Base-by-base conservation (phyloP, 768 basidiomycete species). In the Myochromella boudieri region DNA sequence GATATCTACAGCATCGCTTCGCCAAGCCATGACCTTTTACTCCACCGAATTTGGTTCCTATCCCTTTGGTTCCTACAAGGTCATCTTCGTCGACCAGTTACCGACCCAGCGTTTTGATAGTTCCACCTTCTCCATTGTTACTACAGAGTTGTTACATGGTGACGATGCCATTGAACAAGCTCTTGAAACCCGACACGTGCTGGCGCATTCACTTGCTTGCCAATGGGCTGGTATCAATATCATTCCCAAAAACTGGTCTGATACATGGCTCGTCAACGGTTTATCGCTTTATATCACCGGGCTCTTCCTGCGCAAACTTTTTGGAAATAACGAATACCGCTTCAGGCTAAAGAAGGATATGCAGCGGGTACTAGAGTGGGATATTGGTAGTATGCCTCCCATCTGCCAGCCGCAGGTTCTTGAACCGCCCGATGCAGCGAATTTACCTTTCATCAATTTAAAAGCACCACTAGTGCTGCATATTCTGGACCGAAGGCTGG, bases 141-240 rank as follows among this genome's bases (percentile, higher is more conserved):
- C 85, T 2, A 77, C 80, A 32, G 92, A 97, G 61, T 68, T 97
- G 9, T 74, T 98, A 8, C 85, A 95, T 55, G 85, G 91, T 1
- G 85, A 91, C 29, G 84, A 90, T 56, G 84, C 90, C 12, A 90
- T 98, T 51, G 97, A 98, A 59, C 94, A 95, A 64, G 91, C 91
- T 0, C 77, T 92, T 57, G 93, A 97, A 61, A 87, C 93, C 1
- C 77, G 95, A 11, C 92, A 94, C 46, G 76, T 82, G 24, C 77
- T 99, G 38, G 77, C 85, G 21, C 91, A 97, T 61, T 87, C 91
- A 4, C 77, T 98, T 26, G 95, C 94, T 6, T 91, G 85, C 53
- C 97, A 99, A 66, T 99, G 97, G 97, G 77, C 91, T 45, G 95
- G 97, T 21, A 84, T 99, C 66, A 95, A 97, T 66, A 92, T 99